phyloP scores from a whole-genome alignment of 1,139 yeast genomes.

The Nakaseomyces sp. region DNA sequence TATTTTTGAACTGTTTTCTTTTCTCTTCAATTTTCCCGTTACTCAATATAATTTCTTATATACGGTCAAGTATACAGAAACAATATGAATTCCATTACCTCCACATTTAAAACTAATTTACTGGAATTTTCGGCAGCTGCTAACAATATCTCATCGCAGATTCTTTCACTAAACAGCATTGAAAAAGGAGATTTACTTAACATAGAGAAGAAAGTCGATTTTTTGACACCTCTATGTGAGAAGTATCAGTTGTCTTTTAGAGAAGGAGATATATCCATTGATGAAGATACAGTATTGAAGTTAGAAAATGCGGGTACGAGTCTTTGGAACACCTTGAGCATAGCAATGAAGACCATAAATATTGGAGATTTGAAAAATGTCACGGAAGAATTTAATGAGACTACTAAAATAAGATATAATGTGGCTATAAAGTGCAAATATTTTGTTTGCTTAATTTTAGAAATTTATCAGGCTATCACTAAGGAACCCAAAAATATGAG shows the following conservation, averaged over 20 bases:
- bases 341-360: conserved; percentile 11
- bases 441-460: conserved; percentile 19
- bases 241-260: conserved; percentile 21
- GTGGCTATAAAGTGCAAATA: conserved; percentile 12
- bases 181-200: conserved; percentile 7
- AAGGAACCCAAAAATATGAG: conserved; percentile 10
- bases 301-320: conserved; percentile 20
- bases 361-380: not conserved
- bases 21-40: too few species aligned
- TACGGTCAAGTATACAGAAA: too few species aligned
- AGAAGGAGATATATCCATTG: conserved; percentile 11
- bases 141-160: conserved; percentile 18
- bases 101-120: conserved; percentile 4
- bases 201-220: conserved; percentile 15
- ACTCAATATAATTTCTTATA: too few species aligned
- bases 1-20: too few species aligned
- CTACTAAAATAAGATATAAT: not conserved
- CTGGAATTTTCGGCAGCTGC: conserved; percentile 13
- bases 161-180: conserved; percentile 9
- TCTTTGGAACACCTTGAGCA: conserved; percentile 22
- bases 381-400: not conserved
- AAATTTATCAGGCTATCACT: conserved; percentile 16
- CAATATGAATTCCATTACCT: not conserved
- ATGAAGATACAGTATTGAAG: conserved; percentile 13
- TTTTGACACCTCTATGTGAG: conserved; percentile 18